phyloP scores from a whole-genome alignment of 352 stramenopile genomes.

The Globisporangium recalcitrans region DNA sequence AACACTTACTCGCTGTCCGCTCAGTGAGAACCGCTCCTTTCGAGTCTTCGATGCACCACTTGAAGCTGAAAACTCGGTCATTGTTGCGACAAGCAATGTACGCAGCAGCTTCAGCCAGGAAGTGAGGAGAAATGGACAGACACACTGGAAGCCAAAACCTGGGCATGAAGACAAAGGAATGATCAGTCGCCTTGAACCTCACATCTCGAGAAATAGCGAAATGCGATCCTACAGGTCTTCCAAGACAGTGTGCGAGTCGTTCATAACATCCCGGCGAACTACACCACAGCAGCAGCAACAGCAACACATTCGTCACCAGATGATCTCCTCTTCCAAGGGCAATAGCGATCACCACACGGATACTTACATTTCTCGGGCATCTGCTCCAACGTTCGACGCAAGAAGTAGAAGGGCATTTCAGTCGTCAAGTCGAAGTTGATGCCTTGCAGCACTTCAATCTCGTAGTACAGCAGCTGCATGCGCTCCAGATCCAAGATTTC shows the following conservation, averaged over 20 bases:
- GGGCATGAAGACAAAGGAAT: not conserved
- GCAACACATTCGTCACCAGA: conserved; percentile 1
- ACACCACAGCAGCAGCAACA: conserved; percentile 5
- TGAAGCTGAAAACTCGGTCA: conserved; percentile 74
- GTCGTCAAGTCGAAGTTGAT: conserved; percentile 79
- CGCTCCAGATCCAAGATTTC: conserved; percentile 84
- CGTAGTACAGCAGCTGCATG: conserved; percentile 80
- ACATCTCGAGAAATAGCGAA: not conserved
- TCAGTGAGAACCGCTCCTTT: conserved; percentile 57
- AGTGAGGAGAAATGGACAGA: conserved; percentile 40
- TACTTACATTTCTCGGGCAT: conserved; percentile 74
- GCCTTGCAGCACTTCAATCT: conserved; percentile 78
- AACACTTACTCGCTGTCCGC: conserved; percentile 66
- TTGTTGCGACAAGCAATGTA: conserved; percentile 75
- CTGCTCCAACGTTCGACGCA: conserved; percentile 51
- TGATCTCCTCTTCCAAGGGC: not conserved
- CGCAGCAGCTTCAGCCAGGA: conserved; percentile 65
- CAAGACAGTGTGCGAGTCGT: conserved; percentile 46
- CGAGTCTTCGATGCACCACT: conserved; percentile 55
- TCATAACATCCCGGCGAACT: conserved; percentile 49
- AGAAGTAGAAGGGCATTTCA: conserved; percentile 71
- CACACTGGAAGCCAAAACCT: conserved; percentile 72
- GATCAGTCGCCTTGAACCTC: not conserved
- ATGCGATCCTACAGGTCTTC: conserved; percentile 75
- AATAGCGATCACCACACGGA: not conserved